phyloP scores from a whole-genome alignment of 306 rosid species.

The Glycine tomentella region DNA sequence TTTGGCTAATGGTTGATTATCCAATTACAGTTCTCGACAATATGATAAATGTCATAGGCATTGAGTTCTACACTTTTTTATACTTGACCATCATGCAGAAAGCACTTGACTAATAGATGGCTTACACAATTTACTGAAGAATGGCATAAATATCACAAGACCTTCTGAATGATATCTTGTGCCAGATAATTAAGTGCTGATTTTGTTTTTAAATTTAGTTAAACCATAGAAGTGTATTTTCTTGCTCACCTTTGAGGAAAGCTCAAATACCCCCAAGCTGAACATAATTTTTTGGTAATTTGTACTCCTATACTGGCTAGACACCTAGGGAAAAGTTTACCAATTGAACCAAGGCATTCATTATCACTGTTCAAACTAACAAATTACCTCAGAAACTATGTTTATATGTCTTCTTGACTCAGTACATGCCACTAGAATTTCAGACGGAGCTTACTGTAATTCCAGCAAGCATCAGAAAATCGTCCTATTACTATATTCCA shows the following conservation, averaged over 20 bases:
- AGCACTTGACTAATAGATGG: neutral
- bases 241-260: neutral
- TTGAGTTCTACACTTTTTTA: conserved; percentile 18
- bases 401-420: no score
- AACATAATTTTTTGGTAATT: neutral
- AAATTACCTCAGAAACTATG: no score
- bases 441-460: no score
- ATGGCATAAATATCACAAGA: neutral
- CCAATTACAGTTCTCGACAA: neutral
- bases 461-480: no score
- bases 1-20: neutral
- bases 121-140: neutral
- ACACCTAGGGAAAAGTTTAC: no score
- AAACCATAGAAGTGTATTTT: neutral
- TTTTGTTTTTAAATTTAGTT: neutral
- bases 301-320: neutral
- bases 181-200: neutral
- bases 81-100: conserved; percentile 20
- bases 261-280: neutral
- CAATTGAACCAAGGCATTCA: no score
- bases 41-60: neutral
- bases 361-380: no score
- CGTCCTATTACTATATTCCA: no score
- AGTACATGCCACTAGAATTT: no score
- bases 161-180: neutral